Conservation (phyloP, 148 eudicot genomes). For the Fagopyrum homotropicum region DNA sequence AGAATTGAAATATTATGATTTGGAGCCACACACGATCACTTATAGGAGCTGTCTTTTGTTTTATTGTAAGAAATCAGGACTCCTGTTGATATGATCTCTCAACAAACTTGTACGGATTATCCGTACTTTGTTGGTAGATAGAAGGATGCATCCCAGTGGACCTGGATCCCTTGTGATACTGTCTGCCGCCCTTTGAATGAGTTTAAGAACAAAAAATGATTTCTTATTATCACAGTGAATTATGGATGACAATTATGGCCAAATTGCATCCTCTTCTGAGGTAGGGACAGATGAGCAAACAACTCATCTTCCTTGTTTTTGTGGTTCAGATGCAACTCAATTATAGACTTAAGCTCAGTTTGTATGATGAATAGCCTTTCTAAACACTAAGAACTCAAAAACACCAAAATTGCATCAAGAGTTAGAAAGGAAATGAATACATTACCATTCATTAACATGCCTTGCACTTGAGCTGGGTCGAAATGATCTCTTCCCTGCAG, state of each 20-base stretch:
- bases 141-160: not conserved
- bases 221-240: not conserved
- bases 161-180: not conserved
- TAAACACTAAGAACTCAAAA: no score
- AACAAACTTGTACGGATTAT: not conserved
- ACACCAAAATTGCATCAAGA: no score
- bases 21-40: not conserved
- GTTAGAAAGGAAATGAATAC: not conserved
- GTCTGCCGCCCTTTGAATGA: not conserved
- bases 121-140: not conserved
- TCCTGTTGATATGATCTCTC: not conserved
- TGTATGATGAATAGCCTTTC: no score
- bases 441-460: not conserved
- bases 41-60: not conserved
- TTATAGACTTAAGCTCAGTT: no score
- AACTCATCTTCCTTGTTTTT: no score
- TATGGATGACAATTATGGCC: no score
- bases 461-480: not conserved
- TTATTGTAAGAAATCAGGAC: not conserved
- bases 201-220: not conserved
- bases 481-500: not conserved
- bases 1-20: no score
- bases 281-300: no score
- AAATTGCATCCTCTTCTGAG: no score
- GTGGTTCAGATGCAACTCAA: no score